These are phyloP conservation scores for Phaffia tasmanica DNA, from an alignment of 768 basidiomycete species.

Conservation along the genomic window DNA sequence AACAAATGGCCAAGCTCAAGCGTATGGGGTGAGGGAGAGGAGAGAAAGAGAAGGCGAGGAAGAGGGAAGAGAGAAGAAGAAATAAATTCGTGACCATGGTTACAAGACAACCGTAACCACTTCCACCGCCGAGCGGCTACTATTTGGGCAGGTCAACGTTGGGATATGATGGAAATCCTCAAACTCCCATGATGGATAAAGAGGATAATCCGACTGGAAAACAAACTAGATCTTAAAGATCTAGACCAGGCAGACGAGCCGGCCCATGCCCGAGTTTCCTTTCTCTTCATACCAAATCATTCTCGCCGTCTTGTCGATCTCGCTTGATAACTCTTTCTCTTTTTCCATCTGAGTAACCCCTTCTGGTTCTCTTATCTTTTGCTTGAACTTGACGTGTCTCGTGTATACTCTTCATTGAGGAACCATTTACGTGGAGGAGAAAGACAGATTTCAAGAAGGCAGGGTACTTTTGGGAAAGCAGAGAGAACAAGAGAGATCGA, in stretches of 20 bases:
- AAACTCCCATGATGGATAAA: conserved; percentile 18
- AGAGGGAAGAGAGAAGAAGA: background rate
- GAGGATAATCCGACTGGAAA: conserved; percentile 15
- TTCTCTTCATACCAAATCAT: background rate
- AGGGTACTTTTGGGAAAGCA: background rate
- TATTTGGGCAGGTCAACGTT: background rate
- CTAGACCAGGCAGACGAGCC: background rate
- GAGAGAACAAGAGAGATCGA: background rate
- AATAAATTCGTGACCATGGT: background rate
- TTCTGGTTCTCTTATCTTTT: background rate
- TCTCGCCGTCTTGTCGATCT: background rate
- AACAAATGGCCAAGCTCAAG: background rate
- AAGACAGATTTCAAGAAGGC: background rate
- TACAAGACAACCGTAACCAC: background rate
- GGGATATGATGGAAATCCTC: conserved; percentile 19
- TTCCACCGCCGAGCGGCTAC: background rate
- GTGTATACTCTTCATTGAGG: background rate
- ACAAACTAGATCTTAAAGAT: background rate
- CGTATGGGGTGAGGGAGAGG: conserved; percentile 2
- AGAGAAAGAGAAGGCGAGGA: background rate
- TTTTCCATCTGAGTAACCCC: background rate
- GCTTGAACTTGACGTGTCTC: background rate
- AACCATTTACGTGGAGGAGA: background rate
- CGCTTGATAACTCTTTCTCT: background rate
- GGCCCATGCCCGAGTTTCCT: no score